Conservation (phyloP, 2,329 filamentous ascomycete species). For the Aspergillus arachidicola region DNA sequence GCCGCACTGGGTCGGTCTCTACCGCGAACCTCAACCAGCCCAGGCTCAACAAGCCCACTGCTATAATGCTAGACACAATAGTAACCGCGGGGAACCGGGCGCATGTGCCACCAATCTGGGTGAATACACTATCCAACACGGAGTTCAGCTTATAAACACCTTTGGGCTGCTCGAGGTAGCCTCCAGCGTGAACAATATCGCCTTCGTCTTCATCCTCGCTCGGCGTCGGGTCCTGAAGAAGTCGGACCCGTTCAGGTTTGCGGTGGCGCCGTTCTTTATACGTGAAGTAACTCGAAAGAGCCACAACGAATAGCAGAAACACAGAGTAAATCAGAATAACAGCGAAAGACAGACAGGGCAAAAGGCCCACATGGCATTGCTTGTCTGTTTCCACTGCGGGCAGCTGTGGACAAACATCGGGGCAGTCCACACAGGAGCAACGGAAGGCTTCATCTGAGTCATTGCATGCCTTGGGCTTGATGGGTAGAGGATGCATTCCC, state of each 20-base stretch:
- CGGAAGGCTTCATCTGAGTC: constrained; percentile 82
- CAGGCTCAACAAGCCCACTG: constrained; percentile 77
- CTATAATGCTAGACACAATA: constrained; percentile 71
- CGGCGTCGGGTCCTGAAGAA: constrained; percentile 79
- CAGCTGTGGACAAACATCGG: constrained; percentile 78
- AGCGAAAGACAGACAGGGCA: constrained; percentile 93
- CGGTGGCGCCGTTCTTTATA: constrained; percentile 73
- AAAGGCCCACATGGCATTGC: constrained; percentile 77
- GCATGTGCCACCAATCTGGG: constrained; percentile 75
- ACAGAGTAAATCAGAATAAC: constrained; percentile 84
- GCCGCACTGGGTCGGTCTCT: constrained; percentile 82
- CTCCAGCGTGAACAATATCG: constrained; percentile 74
- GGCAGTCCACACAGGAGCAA: constrained; percentile 93
- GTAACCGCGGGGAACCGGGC: constrained; percentile 84
- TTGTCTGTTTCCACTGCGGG: constrained; percentile 71
- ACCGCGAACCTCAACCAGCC: constrained; percentile 90
- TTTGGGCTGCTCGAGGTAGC: constrained; percentile 76
- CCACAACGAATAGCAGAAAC: constrained; percentile 68
- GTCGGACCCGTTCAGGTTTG: constrained; percentile 78
- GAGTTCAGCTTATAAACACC: constrained; percentile 83
- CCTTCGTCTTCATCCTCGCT: constrained; percentile 95
- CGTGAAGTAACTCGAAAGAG: constrained; percentile 72
- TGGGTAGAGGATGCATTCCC: constrained; percentile 71
- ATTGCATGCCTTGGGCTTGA: constrained; percentile 83
- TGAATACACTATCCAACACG: constrained; percentile 78